Conservation (phyloP, 2,329 filamentous ascomycete genomes). For the Nigrospora sphaerica region DNA sequence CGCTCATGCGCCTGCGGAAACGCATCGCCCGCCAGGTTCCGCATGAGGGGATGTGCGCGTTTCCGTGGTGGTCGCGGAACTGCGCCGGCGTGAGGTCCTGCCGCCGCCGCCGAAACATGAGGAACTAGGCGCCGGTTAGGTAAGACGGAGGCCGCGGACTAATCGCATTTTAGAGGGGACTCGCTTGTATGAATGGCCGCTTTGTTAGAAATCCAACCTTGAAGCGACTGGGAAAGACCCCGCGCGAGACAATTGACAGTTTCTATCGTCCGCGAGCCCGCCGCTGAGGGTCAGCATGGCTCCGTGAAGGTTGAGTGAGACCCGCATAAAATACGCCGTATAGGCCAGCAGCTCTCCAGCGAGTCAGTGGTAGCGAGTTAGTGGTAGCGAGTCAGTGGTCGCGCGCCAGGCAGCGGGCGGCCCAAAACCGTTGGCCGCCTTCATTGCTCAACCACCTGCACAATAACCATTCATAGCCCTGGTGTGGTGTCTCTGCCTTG, state of each 20-base stretch:
- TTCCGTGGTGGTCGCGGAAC: conserved; percentile 15
- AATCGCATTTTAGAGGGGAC: not conserved
- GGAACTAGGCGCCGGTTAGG: not conserved
- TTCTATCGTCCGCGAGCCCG: not conserved
- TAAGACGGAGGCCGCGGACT: not conserved
- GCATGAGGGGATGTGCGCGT: conserved; percentile 14
- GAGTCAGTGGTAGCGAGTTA: too few relatives aligned
- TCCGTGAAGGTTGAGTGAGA: too few relatives aligned
- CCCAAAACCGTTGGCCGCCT: too few relatives aligned
- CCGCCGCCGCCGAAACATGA: not conserved
- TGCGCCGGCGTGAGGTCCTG: conserved; percentile 12
- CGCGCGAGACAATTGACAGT: too few relatives aligned
- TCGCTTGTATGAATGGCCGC: not conserved
- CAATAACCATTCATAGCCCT: too few relatives aligned
- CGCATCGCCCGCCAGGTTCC: conserved; percentile 10
- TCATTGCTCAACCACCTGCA: too few relatives aligned
- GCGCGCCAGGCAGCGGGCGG: too few relatives aligned
- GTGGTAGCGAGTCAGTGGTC: too few relatives aligned
- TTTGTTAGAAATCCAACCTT: not conserved
- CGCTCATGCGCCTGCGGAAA: conserved; percentile 13
- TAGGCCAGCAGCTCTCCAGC: too few relatives aligned
- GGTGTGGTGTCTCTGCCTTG: too few relatives aligned
- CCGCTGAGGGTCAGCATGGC: not conserved
- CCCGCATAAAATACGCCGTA: not conserved
- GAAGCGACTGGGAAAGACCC: not conserved